Evolutionary conservation across 768 basidiomycete species (phyloP), one percentile per base, ranked within the genome.

Genomic region (Piloderma croceum): DNA sequence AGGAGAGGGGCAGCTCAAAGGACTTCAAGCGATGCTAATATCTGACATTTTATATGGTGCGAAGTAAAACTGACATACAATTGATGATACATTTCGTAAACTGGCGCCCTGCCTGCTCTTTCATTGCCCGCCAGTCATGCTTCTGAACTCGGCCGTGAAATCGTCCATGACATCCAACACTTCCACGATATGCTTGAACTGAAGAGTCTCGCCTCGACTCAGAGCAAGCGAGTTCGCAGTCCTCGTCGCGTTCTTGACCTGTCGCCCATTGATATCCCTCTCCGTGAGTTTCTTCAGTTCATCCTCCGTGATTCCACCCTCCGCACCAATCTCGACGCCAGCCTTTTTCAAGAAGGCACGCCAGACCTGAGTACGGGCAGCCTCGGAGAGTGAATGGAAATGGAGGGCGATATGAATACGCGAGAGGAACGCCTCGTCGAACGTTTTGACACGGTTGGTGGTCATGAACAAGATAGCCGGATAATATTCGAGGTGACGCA

Each of bases 351-450:
- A 65, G 62, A 82, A 83, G 1, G 78, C 77, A 3, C 63, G 54
- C 81, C 81, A 83, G 36, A 84, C 75, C 56, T 77, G 69, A n/a
- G 63, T 62, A 46, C 74, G 71, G 9, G 77, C 76, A 15, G 67
- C 62, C 11, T 65, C 56, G 31, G 67, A 64, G 36, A 84, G 74
- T 43, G 79, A 73, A 43, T 67, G 61, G 67, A 81, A 83, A 58
- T 79, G 77, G 4, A 84, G 63, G 1, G 81, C 77, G 46, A 81
- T 76, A 54, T 78, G 79, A 50, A 79, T 77, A 40, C 79, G 75
- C 13, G 77, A 79, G 38, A 80, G 69, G 71, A 81, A 83, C 7
- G 81, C 81, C 45, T 77, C 77, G 52, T 82, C 80, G 58, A 81
- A 79, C 1, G 74, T 65, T 43, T 74, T 71, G 36, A 76, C 72